Evolutionary conservation across 2,329 filamentous ascomycete species (phyloP).

Genomic region (Thelonectria discophora): DNA sequence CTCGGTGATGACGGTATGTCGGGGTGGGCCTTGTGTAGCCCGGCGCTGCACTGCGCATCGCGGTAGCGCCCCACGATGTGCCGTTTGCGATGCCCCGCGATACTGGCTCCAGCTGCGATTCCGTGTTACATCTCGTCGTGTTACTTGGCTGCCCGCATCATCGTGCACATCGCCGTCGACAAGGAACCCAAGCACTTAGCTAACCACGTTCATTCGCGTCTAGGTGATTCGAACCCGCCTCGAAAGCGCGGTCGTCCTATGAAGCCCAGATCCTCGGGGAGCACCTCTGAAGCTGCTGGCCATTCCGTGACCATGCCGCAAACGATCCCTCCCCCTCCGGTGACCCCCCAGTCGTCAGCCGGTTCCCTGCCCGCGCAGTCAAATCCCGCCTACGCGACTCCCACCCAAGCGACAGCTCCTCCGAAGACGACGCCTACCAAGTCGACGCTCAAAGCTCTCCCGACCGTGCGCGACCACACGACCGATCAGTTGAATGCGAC

Average conservation of each 20-base stretch:
- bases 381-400: constrained; percentile 51
- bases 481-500: constrained; percentile 91
- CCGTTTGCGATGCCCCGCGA: constrained; percentile 29
- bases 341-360: constrained; percentile 63
- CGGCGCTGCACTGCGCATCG: constrained; percentile 48
- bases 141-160: constrained; percentile 40
- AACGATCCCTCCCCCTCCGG: constrained; percentile 60
- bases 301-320: constrained; percentile 56
- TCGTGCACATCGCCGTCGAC: constrained; percentile 8
- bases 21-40: constrained; percentile 47
- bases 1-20: constrained; percentile 79
- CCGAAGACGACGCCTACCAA: constrained; percentile 85
- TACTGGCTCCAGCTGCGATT: constrained; percentile 30
- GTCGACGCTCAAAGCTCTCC: constrained; percentile 88
- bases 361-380: constrained; percentile 55
- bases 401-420: constrained; percentile 61
- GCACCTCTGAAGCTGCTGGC: constrained; percentile 65
- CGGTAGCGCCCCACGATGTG: constrained; percentile 37
- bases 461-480: constrained; percentile 95
- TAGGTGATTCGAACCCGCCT: constrained; percentile 59
- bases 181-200: constrained; percentile 14
- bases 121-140: constrained; percentile 46
- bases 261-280: constrained; percentile 64
- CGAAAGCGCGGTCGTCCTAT: constrained; percentile 69
- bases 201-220: constrained; percentile 44